Conservation (phyloP, 768 basidiomycete genomes). For the Boletus sp. region DNA sequence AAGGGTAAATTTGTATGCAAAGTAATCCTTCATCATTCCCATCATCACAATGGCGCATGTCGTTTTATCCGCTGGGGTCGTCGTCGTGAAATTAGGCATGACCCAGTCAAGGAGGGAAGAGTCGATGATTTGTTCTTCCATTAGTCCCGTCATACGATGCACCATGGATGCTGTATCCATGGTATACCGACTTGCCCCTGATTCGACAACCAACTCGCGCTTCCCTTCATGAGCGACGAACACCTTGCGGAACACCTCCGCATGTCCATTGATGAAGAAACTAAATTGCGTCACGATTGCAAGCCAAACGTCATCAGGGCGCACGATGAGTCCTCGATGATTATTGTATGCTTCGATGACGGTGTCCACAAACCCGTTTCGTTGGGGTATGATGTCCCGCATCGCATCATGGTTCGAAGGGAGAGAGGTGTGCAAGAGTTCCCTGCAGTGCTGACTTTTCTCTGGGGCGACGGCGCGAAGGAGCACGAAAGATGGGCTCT, state of each 20-base stretch:
- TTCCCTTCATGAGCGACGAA: slow-evolving; percentile 30
- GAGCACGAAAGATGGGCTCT: slow-evolving; percentile 22
- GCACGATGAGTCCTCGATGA: slow-evolving; percentile 39
- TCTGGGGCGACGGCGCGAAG: slow-evolving; percentile 21
- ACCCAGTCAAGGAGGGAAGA: slow-evolving; percentile 39
- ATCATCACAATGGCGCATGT: slow-evolving; percentile 42
- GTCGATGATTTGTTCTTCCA: slow-evolving; percentile 24
- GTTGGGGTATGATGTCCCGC: slow-evolving; percentile 30
- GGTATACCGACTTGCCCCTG: slow-evolving; percentile 14
- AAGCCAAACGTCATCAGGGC: slow-evolving; percentile 51
- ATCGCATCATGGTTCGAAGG: slow-evolving; percentile 13
- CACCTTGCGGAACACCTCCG: slow-evolving; percentile 32
- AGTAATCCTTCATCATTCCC: slow-evolving; percentile 42
- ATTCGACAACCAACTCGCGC: slow-evolving; percentile 27
- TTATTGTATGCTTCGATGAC: slow-evolving; percentile 36
- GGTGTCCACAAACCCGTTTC: slow-evolving; percentile 38
- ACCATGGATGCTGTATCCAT: slow-evolving; percentile 35
- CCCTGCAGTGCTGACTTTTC: slow-evolving; percentile 20
- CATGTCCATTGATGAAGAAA: slow-evolving; percentile 39
- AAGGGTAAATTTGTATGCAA: slow-evolving; percentile 32
- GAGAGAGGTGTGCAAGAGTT: slow-evolving; percentile 33
- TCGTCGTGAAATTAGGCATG: slow-evolving; percentile 44
- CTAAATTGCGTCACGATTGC: slow-evolving; percentile 37
- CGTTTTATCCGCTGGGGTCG: slow-evolving; percentile 38
- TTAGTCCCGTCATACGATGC: slow-evolving; percentile 18